phyloP scores from a whole-genome alignment of 2,329 filamentous ascomycete species.

The Fusarium sublunatum region DNA sequence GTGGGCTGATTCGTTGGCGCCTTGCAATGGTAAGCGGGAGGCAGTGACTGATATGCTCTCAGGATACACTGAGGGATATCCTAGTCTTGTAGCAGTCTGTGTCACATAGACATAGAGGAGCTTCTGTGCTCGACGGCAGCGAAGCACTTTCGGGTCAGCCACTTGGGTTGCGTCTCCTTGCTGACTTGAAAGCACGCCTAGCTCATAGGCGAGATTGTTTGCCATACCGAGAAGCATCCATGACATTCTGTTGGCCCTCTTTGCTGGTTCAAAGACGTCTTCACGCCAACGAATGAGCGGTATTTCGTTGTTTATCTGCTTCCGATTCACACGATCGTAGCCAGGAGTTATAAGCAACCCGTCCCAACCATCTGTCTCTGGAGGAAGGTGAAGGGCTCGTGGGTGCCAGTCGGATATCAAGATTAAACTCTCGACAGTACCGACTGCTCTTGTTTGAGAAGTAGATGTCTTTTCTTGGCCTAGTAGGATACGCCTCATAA shows the following conservation, averaged over 20 bases:
- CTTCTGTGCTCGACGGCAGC: slow-evolving; percentile 25
- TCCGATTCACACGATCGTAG: slow-evolving; percentile 36
- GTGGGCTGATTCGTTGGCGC: neutral
- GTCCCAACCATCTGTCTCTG: slow-evolving; percentile 42
- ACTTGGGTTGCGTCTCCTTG: neutral
- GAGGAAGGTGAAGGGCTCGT: slow-evolving; percentile 37
- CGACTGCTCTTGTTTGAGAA: slow-evolving; percentile 31
- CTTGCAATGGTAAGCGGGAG: neutral
- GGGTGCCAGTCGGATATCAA: slow-evolving; percentile 45
- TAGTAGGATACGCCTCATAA: slow-evolving; percentile 35
- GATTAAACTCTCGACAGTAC: slow-evolving; percentile 37
- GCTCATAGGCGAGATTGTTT: slow-evolving; percentile 35
- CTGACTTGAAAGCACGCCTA: slow-evolving; percentile 30
- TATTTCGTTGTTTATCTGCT: slow-evolving; percentile 31
- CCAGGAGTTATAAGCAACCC: slow-evolving; percentile 30
- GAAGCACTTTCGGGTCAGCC: neutral
- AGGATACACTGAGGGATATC: slow-evolving; percentile 20
- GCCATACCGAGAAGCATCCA: slow-evolving; percentile 46
- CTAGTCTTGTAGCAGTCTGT: slow-evolving; percentile 22
- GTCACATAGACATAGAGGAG: slow-evolving; percentile 39
- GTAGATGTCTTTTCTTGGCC: slow-evolving; percentile 41
- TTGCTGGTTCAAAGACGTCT: slow-evolving; percentile 44
- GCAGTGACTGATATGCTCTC: slow-evolving; percentile 18
- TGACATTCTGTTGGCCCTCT: slow-evolving; percentile 43
- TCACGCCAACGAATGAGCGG: slow-evolving; percentile 42